phyloP scores from a whole-genome alignment of 2,329 filamentous ascomycete genomes.

The Graphilbum sp. region DNA sequence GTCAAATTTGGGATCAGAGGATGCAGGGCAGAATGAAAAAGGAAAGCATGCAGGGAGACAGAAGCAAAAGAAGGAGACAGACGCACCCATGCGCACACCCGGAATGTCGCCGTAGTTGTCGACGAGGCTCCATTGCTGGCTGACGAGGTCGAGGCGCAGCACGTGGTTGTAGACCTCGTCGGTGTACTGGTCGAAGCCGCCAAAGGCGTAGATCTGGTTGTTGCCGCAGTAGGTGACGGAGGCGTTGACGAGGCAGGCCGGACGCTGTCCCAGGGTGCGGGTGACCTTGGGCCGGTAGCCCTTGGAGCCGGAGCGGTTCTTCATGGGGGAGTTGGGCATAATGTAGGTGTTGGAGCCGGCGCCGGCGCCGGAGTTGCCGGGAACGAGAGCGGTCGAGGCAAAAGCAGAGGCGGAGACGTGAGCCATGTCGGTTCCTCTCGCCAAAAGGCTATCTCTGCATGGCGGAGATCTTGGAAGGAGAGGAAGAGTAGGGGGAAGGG shows the following conservation, averaged over 20 bases:
- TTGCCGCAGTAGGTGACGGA: slow-evolving; percentile 98
- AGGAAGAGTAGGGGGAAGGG: neutral
- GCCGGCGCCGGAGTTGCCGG: neutral
- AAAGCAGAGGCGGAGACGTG: neutral
- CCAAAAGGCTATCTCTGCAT: slow-evolving; percentile 9
- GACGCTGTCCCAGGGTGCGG: slow-evolving; percentile 61
- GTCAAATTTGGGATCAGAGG: too few species aligned
- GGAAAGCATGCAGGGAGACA: neutral
- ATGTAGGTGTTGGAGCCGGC: slow-evolving; percentile 61
- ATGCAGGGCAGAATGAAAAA: neutral
- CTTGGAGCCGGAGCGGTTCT: slow-evolving; percentile 47
- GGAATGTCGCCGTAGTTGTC: slow-evolving; percentile 98
- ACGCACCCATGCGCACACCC: slow-evolving; percentile 82
- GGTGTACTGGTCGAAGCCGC: slow-evolving; percentile 95
- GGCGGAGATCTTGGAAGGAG: neutral
- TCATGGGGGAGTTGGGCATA: slow-evolving; percentile 73
- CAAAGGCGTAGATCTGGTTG: slow-evolving; percentile 95
- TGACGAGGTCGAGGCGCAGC: slow-evolving; percentile 69
- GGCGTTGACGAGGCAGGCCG: slow-evolving; percentile 91
- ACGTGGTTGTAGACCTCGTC: slow-evolving; percentile 99
- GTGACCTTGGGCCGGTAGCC: slow-evolving; percentile 74
- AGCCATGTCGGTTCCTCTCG: slow-evolving; percentile 9
- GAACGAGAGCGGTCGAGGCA: neutral
- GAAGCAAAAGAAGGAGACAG: neutral
- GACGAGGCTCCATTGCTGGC: slow-evolving; percentile 84